Base-by-base conservation (phyloP, 139 green algal species). In the Haematococcus sp. region DNA sequence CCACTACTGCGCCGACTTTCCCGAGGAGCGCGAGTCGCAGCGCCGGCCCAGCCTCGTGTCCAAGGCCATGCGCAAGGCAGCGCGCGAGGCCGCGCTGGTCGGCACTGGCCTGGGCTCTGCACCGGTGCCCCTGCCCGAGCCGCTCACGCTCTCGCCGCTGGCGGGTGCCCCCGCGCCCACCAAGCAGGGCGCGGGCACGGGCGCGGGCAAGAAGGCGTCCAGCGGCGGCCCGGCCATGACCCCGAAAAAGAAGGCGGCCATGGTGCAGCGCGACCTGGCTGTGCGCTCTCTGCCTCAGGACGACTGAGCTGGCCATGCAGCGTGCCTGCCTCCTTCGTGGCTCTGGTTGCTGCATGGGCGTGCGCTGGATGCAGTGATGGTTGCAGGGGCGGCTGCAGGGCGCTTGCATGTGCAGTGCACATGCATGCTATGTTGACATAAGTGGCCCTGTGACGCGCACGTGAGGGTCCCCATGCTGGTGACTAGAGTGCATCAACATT, bases 1-100 rank as follows among this genome's bases (percentile, higher is more conserved):
- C 34, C 94, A 98, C 79, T 98, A 84, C 73, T 83, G 79, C 69
- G 23, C 73, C 5, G 92, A 97, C 65, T 93, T 86, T 69, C 93
- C 91, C 1, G 27, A 74, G 15, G 20, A 49, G 23, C 54, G 70
- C 28, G 76, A 83, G 20, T 13, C 15, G 16, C 71, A 91, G 74
- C 64, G 86, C 34, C 69, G 70, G 15, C 79, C 89, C 27, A 92
- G 83, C 61, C 63, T 93, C 34, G 86, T 94, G 25, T 80, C 35
- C 4, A 34, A 56, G 20, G 28, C 58, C 27, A 33, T 23, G 58
- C 20, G n/a, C 58, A 65, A 19, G 4, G n/a, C 25, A 25, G 68
- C 82, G 55, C 13, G 64, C 65, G 11, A 30, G 79, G 19, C 84
- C 84, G 55, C 46, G 28, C 4, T 67, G 84, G 22, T 71, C 71